Conservation (phyloP, 1,139 yeast genomes). For the Yamadazyma sp. region DNA sequence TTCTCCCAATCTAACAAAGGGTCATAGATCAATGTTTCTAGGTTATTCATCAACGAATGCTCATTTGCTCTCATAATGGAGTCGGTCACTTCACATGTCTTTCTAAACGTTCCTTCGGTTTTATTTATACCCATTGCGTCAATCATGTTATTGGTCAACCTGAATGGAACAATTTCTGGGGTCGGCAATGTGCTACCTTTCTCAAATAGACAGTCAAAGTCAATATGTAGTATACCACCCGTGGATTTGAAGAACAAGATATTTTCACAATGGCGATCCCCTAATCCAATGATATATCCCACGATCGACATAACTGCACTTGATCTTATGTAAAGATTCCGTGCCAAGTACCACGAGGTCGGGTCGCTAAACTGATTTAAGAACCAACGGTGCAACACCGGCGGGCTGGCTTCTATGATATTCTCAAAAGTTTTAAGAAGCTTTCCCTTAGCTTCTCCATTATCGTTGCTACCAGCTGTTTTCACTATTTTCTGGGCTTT, state of each 20-base stretch:
- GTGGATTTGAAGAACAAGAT: constrained; percentile 69
- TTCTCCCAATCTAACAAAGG: constrained; percentile 77
- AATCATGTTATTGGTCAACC: constrained; percentile 83
- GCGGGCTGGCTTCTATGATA: constrained; percentile 52
- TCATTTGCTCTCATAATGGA: constrained; percentile 74
- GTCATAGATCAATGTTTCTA: constrained; percentile 91
- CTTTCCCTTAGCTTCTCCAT: constrained; percentile 11
- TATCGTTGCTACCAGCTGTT: constrained; percentile 17
- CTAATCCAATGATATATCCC: constrained; percentile 86
- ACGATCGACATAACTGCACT: constrained; percentile 97
- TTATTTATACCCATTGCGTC: constrained; percentile 93
- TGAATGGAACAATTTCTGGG: constrained; percentile 93
- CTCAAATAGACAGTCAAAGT: constrained; percentile 93
- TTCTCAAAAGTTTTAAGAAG: constrained; percentile 30
- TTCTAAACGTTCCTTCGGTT: constrained; percentile 86
- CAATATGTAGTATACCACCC: constrained; percentile 89
- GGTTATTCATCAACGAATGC: constrained; percentile 83
- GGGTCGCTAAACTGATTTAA: constrained; percentile 90
- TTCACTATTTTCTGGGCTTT: constrained; percentile 42
- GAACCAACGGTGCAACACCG: constrained; percentile 86
- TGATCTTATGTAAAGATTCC: constrained; percentile 74
- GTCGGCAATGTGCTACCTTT: constrained; percentile 69
- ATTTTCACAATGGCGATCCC: constrained; percentile 96
- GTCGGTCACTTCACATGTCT: constrained; percentile 83
- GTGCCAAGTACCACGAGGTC: constrained; percentile 77